Evolutionary conservation across 306 rosid genomes (phyloP).

Genomic region (Senna tora): DNA sequence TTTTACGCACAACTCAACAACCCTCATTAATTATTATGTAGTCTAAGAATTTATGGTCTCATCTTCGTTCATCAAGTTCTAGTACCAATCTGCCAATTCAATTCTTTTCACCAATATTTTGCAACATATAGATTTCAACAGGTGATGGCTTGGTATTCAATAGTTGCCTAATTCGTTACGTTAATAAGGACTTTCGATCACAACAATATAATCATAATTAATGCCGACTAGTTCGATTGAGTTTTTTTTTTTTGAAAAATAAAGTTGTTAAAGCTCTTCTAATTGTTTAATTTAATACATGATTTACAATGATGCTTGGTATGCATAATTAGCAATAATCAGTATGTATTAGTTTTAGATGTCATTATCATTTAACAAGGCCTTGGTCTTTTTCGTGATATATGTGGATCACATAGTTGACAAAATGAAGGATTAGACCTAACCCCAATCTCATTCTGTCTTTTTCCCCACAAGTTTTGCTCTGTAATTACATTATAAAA

Average conservation of each 20-base stretch:
- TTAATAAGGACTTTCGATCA: not conserved
- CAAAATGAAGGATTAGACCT: slow-evolving; percentile 16
- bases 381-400: not conserved
- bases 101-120: no score
- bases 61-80: not conserved
- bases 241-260: not conserved
- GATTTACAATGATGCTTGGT: slow-evolving; percentile 27
- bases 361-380: slow-evolving; percentile 1
- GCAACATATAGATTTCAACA: not conserved
- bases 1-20: not conserved
- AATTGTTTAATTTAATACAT: not conserved
- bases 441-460: slow-evolving; percentile 25
- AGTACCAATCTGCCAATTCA: not conserved
- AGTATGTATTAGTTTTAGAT: not conserved
- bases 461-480: not conserved
- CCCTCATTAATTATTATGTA: not conserved
- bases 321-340: slow-evolving; percentile 19
- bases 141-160: slow-evolving; percentile 12
- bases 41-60: not conserved
- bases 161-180: slow-evolving; percentile 10
- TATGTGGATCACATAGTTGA: not conserved
- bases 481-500: not conserved
- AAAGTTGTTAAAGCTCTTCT: not conserved
- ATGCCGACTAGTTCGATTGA: not conserved
- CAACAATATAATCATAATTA: slow-evolving; percentile 25